A percentile compares a stretch with the other conserved stretches of the same genome.
Evolutionary conservation across 1,284 basidiomycete species (phyloP).

Genomic region (Ustilago lituana): DNA sequence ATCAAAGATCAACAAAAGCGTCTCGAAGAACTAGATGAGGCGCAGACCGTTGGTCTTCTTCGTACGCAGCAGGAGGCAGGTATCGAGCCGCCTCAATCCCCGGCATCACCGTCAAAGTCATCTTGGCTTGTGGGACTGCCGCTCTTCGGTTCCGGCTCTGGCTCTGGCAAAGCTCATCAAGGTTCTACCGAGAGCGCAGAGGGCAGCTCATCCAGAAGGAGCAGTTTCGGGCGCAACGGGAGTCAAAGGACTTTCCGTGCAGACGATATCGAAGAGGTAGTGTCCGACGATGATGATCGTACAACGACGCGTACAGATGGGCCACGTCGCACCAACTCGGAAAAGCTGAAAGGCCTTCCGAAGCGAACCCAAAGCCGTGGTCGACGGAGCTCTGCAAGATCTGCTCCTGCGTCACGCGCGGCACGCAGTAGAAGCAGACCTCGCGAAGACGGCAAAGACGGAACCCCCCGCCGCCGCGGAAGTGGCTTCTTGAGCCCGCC

Average conservation of each 20-base stretch:
- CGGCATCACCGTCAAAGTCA: constrained; percentile 11
- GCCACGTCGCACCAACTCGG: constrained; percentile 18
- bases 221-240: constrained; percentile 14
- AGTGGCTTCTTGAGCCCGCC: constrained; percentile 6
- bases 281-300: neutral
- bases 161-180: constrained; percentile 1
- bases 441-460: neutral
- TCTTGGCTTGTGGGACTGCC: constrained; percentile 29
- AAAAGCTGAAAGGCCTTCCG: constrained; percentile 9
- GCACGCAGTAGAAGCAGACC: constrained; percentile 12
- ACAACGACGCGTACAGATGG: neutral
- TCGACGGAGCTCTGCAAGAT: constrained; percentile 4
- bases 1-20: constrained; percentile 34
- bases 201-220: constrained; percentile 11
- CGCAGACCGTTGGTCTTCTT: constrained; percentile 33
- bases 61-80: constrained; percentile 39
- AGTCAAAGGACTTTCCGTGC: neutral
- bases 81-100: constrained; percentile 25
- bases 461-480: neutral
- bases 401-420: constrained; percentile 28
- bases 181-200: neutral
- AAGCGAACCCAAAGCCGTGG: neutral
- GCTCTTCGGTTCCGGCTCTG: constrained; percentile 15
- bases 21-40: constrained; percentile 41
- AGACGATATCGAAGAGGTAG: neutral